Evolutionary conservation across 1,284 basidiomycete genomes (phyloP).

Genomic region (Trametes versicolor): DNA sequence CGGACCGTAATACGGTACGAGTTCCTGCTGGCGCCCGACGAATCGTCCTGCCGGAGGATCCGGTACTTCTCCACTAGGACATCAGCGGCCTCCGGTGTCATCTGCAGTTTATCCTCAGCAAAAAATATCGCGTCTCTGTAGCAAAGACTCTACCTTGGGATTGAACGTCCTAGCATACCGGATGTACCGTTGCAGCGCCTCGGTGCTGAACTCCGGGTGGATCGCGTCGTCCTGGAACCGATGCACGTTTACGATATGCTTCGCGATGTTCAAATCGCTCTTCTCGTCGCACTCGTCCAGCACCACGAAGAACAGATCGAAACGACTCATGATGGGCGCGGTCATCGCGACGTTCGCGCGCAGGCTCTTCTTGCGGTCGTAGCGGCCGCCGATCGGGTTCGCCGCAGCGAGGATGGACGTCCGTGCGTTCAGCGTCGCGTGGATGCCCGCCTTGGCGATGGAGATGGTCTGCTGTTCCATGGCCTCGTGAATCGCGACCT

Average conservation of each 20-base stretch:
- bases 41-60: constrained; percentile 91
- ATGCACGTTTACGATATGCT: constrained; percentile 98
- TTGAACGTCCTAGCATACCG: constrained; percentile 97
- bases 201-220: constrained; percentile 96
- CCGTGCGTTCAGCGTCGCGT: constrained; percentile 97
- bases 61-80: constrained; percentile 97
- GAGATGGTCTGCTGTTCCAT: constrained; percentile 99
- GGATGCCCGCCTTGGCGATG: constrained; percentile 99
- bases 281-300: constrained; percentile 97
- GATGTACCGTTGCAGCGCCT: constrained; percentile 96
- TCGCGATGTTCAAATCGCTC: constrained; percentile 93
- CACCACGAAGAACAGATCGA: constrained; percentile 99
- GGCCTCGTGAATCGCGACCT: constrained; percentile 99
- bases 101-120: constrained; percentile 52
- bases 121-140: background rate
- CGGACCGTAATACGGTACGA: constrained; percentile 97
- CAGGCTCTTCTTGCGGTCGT: constrained; percentile 95
- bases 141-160: constrained; percentile 81
- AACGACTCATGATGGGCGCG: constrained; percentile 99
- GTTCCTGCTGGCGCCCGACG: constrained; percentile 87
- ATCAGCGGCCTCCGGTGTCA: constrained; percentile 93
- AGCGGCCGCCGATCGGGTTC: constrained; percentile 96
- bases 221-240: constrained; percentile 95
- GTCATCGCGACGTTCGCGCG: constrained; percentile 98
- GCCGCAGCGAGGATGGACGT: constrained; percentile 98